Base-by-base conservation (phyloP, 2,329 filamentous ascomycete genomes). In the Verticillium alfalfae region DNA sequence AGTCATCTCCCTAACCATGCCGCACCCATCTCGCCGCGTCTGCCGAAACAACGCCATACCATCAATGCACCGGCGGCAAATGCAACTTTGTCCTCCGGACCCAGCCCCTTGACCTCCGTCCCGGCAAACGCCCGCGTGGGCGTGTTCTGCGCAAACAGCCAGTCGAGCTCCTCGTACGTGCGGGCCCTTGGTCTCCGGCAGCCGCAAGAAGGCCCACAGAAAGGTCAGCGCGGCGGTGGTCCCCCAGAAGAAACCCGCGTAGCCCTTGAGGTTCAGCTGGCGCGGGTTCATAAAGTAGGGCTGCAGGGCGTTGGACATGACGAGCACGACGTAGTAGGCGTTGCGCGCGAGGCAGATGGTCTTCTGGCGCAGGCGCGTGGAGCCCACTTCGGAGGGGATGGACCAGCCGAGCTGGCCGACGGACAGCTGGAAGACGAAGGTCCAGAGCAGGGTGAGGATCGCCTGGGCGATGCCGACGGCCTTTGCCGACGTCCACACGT, bases 201-300 rank as follows among this genome's bases (percentile, higher is more conserved):
- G 67, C 56, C 75, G 76, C 64, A 79, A 78, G 64, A 71, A 79
- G 3, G 78, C 75, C 70, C 80, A 84, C 1, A 74, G 63, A 0
- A 78, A 67, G n/a, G 76, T 76, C 1, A 74, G 38, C 16, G 80
- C 67, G 64, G 77, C 75, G 58, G 76, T 71, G 5, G 66, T 67
- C 1, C 66, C 66, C 73, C 72, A 75, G 63, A 75, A 70, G 60
- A 73, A 7, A 68, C 81, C 68, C 70, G 63, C 76, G 70, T 66
- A 73, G 67, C 75, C 79, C 68, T 63, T 75, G 2, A 69, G 70
- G 22, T 73, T 72, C 31, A 75, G 63, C 61, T 68, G 66, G 8
- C 66, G 61, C 1, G 65, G 64, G 60, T 68, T 69, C 12, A 70
- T 65, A 55, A 67, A 60, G 57, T 66, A 65, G 1, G 58, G 58